Base-by-base conservation (phyloP, 257 asterid species). In the Lantana camara region DNA sequence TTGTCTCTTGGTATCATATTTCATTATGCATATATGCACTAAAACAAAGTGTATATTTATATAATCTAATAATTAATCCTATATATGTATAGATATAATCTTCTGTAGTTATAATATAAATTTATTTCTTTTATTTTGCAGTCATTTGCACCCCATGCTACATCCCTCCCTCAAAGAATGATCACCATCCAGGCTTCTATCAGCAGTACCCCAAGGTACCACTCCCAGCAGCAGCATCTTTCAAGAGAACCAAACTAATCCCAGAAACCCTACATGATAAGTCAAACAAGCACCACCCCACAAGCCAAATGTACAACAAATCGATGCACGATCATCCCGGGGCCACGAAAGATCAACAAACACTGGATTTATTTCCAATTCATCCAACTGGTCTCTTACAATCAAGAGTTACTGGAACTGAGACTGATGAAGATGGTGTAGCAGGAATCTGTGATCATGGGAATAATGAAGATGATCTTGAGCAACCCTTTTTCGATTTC, bases 351-450 rank as follows among this genome's bases (percentile, higher is more conserved):
- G 16, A 66, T 44, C 84, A 83, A 73, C 83, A 85, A 70, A 91
- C 97, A 23, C 78, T 91, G 77, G 85, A 91, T 49, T 81, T 88
- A 37, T 91, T 91, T 59, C 97, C 97, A 6, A 63, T 82, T 46
- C 84, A 85, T 37, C 97, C 96, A 29, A 85, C 86, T 42, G 91
- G 97, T 17, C 42, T 79, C 41, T 57, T 84, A 29, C 83, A 78
- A 49, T 50, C 75, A 54, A 73, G 70, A 71, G 71, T 42, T 35
- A 5, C 1, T 22, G 59, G 17, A 2, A 23, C 7, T 44, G 55
- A 5, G 1, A 51, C 1, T 27, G 51, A 55, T 27, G 66, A 14
- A 12, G 78, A 59, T 2, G 32, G 2, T 27, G 32, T 5, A 27
- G 32, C 40, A 35, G 40, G 40, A 9, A 35, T 2, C 32, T 27